These are phyloP conservation scores for Colletotrichum tabaci DNA, from an alignment of 2,329 filamentous ascomycete genomes.

Conservation along the genomic window DNA sequence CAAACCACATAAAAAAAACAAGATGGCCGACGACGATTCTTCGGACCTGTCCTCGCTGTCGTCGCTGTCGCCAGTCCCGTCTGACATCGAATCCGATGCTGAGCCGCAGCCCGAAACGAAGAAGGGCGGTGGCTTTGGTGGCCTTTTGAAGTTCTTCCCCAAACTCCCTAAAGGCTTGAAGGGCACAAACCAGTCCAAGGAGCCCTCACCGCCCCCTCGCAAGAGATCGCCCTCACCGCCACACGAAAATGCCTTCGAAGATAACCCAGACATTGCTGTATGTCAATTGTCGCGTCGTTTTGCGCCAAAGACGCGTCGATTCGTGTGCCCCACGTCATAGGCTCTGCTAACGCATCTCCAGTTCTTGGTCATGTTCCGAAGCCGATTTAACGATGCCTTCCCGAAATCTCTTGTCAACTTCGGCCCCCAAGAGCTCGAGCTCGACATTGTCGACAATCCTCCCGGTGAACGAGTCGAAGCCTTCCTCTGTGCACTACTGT, in stretches of 20 bases:
- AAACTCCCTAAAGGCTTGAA: constrained; percentile 65
- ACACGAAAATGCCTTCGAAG: constrained; percentile 90
- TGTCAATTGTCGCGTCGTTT: constrained; percentile 66
- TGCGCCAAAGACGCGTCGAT: constrained; percentile 63
- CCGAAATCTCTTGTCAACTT: constrained; percentile 90
- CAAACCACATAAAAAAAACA: constrained; percentile 41
- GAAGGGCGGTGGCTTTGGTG: constrained; percentile 69
- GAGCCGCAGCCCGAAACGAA: constrained; percentile 63
- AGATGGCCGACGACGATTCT: constrained; percentile 74
- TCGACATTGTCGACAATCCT: constrained; percentile 81
- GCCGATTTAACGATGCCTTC: constrained; percentile 91
- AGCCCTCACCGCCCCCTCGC: constrained; percentile 75
- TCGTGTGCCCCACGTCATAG: constrained; percentile 61
- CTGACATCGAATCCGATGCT: constrained; percentile 66
- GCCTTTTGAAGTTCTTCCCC: constrained; percentile 79
- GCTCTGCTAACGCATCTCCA: constrained; percentile 60
- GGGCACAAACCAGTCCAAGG: constrained; percentile 62
- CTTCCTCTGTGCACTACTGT: constrained; percentile 89
- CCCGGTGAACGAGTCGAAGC: constrained; percentile 90
- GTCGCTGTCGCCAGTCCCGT: constrained; percentile 61
- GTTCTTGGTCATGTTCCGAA: constrained; percentile 99
- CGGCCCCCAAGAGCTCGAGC: constrained; percentile 95
- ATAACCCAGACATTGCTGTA: constrained; percentile 94
- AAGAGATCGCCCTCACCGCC: constrained; percentile 91
- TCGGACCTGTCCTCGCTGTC: constrained; percentile 75